Conservation (phyloP, 2,329 filamentous ascomycete genomes). For the Talaromyces sp. region DNA sequence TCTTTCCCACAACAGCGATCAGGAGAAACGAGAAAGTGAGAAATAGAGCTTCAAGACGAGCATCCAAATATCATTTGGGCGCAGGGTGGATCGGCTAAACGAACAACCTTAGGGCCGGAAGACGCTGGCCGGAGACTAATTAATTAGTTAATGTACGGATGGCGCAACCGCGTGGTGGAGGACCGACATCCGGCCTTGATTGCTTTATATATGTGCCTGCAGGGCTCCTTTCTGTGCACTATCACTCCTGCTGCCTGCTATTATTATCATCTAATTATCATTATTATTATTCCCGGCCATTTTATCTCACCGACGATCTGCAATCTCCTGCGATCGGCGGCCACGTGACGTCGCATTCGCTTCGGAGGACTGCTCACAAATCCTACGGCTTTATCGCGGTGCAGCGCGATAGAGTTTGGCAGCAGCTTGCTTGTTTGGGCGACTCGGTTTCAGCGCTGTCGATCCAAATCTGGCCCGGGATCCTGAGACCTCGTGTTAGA, state of each 20-base stretch:
- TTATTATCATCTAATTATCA: too few relatives aligned
- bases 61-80: neutral
- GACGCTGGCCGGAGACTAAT: neutral
- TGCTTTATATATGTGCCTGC: neutral
- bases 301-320: neutral
- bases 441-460: neutral
- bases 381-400: neutral
- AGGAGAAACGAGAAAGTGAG: neutral
- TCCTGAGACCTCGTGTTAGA: constrained; percentile 3
- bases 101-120: neutral
- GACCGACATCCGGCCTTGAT: neutral
- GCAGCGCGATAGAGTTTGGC: too few relatives aligned
- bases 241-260: neutral
- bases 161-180: neutral
- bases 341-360: neutral
- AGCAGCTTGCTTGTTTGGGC: neutral
- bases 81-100: neutral
- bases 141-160: neutral
- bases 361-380: neutral
- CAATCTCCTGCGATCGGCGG: neutral
- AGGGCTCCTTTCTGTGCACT: neutral
- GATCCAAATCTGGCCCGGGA: neutral
- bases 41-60: neutral
- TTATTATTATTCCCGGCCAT: neutral
- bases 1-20: neutral